phyloP scores from a whole-genome alignment of 441 rosid species.

The Aleurites moluccanus region DNA sequence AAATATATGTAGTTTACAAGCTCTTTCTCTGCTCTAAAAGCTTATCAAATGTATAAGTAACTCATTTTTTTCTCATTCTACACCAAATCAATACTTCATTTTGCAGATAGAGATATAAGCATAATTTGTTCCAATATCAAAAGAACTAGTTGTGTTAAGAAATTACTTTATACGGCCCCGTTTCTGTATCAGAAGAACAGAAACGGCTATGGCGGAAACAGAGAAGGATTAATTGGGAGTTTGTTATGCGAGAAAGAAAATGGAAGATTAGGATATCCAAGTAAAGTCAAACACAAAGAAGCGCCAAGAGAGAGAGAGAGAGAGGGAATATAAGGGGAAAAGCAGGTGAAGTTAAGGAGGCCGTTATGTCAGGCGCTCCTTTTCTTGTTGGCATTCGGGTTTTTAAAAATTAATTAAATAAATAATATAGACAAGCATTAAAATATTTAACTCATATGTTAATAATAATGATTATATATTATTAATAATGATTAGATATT shows the following conservation, averaged over 20 bases:
- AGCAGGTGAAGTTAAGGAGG: not conserved
- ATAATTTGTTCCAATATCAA: not conserved
- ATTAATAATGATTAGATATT: too few species aligned
- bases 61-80: conserved; percentile 6
- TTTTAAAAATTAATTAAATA: not conserved
- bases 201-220: not conserved
- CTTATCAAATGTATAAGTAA: conserved; percentile 21
- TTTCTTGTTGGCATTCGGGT: too few species aligned
- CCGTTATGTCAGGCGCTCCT: conserved; percentile 9
- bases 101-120: not conserved
- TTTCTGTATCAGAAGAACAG: not conserved
- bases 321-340: too few species aligned
- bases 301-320: not conserved
- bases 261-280: not conserved
- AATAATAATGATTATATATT: too few species aligned
- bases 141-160: not conserved
- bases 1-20: not conserved
- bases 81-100: not conserved
- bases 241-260: not conserved
- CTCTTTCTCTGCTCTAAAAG: conserved; percentile 13
- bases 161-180: not conserved
- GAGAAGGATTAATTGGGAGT: not conserved
- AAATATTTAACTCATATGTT: too few species aligned
- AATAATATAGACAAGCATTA: not conserved
- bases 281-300: too few species aligned